Conservation (phyloP, 129 eudicot genomes). For the Silybum marianum region DNA sequence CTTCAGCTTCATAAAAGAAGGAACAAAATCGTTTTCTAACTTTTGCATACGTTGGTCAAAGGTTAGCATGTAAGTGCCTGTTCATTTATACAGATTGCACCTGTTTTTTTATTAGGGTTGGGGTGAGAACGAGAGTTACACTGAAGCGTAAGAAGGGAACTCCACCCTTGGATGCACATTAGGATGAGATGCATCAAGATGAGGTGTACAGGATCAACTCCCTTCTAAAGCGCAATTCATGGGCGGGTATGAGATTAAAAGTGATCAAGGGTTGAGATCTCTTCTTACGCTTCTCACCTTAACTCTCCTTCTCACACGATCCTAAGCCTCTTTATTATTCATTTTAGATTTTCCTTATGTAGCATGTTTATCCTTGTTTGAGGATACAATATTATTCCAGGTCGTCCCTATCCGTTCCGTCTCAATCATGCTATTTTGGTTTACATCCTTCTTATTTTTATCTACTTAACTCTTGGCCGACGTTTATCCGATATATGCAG, state of each 20-base stretch:
- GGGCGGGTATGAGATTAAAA: too few species aligned
- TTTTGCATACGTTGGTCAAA: not conserved
- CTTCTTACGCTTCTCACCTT: too few species aligned
- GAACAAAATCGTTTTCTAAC: not conserved
- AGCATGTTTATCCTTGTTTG: not conserved
- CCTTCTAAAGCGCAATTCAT: too few species aligned
- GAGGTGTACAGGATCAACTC: too few species aligned
- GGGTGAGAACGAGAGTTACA: too few species aligned
- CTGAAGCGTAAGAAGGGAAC: too few species aligned
- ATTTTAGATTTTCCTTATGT: not conserved
- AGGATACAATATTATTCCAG: not conserved
- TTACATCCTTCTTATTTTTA: not conserved
- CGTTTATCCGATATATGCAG: not conserved
- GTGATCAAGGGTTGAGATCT: too few species aligned
- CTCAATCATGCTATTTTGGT: not conserved
- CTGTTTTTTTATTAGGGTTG: too few species aligned
- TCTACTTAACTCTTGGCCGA: not conserved
- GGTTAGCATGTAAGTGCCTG: not conserved
- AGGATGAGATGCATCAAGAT: too few species aligned
- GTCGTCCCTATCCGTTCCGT: not conserved
- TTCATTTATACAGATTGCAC: not conserved
- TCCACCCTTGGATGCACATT: too few species aligned
- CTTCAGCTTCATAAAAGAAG: not conserved
- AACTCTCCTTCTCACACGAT: too few species aligned
- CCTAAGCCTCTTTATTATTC: too few species aligned